These are phyloP conservation scores for Melampsora americana DNA, from an alignment of 1,284 basidiomycete genomes.

Conservation along the genomic window DNA sequence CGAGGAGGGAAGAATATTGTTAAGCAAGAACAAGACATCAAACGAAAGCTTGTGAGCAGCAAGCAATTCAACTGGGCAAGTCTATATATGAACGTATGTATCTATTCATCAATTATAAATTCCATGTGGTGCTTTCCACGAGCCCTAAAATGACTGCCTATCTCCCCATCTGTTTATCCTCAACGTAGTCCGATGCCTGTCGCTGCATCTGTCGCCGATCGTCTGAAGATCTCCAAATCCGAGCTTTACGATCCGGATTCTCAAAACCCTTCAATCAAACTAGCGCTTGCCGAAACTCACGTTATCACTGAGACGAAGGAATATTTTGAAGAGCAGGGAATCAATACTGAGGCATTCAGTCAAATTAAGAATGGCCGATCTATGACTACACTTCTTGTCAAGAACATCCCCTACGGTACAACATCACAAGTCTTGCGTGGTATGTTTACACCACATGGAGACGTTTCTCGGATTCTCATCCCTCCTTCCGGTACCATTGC, in stretches of 20 bases:
- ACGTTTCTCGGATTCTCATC: constrained; percentile 72
- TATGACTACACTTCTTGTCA: constrained; percentile 77
- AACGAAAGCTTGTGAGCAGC: constrained; percentile 69
- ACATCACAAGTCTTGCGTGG: constrained; percentile 69
- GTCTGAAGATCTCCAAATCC: constrained; percentile 76
- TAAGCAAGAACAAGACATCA: constrained; percentile 63
- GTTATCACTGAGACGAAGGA: constrained; percentile 91
- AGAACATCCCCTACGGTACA: constrained; percentile 95
- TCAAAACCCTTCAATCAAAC: constrained; percentile 68
- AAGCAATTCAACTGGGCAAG: constrained; percentile 94
- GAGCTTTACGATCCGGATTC: constrained; percentile 69
- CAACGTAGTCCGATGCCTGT: constrained; percentile 76
- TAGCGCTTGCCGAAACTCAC: constrained; percentile 92
- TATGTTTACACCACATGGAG: constrained; percentile 75
- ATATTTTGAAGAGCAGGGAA: constrained; percentile 67
- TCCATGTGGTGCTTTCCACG: constrained; percentile 9
- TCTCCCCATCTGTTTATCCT: not conserved
- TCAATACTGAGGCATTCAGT: constrained; percentile 15
- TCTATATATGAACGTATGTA: constrained; percentile 92
- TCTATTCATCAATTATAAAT: not conserved
- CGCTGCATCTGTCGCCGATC: constrained; percentile 72
- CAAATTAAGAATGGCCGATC: constrained; percentile 54
- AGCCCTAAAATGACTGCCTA: not conserved
- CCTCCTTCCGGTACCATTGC: constrained; percentile 93
- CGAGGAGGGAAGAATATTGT: not conserved